Evolutionary conservation across 208 protist genomes (phyloP).

Genomic region (Leishmania mexicana): DNA sequence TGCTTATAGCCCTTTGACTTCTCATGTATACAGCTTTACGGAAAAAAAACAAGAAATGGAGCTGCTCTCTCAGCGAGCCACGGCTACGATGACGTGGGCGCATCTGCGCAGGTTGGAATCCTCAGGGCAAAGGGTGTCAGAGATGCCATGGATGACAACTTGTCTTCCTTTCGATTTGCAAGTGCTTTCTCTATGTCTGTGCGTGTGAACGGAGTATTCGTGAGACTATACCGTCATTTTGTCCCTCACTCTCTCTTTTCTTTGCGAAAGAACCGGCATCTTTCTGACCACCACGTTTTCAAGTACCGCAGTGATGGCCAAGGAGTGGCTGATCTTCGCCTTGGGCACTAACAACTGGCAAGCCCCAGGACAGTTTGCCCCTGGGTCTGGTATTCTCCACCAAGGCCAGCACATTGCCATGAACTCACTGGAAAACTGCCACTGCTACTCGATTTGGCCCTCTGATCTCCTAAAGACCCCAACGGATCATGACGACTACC

Average conservation of each 20-base stretch:
- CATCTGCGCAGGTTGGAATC: not conserved
- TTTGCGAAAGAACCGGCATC: not conserved
- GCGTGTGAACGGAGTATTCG: not conserved
- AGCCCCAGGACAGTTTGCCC: constrained; percentile 65
- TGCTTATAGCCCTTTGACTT: constrained; percentile 6
- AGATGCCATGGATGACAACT: not conserved
- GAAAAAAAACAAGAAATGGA: constrained; percentile 8
- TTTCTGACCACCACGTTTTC: constrained; percentile 17
- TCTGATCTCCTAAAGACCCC: constrained; percentile 69
- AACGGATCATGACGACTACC: constrained; percentile 61
- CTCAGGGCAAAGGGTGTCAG: not conserved
- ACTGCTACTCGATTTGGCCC: constrained; percentile 81
- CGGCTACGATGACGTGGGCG: too few relatives aligned
- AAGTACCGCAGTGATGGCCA: constrained; percentile 35
- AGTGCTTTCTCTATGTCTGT: not conserved
- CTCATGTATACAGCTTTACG: constrained; percentile 16
- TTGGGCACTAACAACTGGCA: constrained; percentile 87
- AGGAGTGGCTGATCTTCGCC: constrained; percentile 73
- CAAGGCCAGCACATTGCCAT: constrained; percentile 72
- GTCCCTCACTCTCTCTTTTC: not conserved
- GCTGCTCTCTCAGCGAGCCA: not conserved
- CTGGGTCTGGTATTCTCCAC: constrained; percentile 81
- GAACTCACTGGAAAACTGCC: constrained; percentile 46
- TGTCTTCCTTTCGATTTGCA: constrained; percentile 5
- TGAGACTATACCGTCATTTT: constrained; percentile 11